Evolutionary conservation across 2,329 filamentous ascomycete species (phyloP).

Genomic region (Fusarium pseudoanthophilum): DNA sequence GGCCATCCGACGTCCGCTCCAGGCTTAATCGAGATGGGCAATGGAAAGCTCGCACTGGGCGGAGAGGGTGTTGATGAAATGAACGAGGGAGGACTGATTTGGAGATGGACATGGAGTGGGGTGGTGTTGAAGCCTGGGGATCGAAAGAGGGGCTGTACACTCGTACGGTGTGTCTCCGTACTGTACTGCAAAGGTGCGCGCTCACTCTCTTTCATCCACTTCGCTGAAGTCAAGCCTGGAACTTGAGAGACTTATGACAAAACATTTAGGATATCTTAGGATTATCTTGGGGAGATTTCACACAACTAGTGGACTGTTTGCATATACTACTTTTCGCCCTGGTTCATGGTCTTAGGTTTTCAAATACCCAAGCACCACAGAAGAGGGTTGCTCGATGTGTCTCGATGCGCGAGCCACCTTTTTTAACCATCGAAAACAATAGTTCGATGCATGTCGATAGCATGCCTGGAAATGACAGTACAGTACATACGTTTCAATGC

Average conservation of each 20-base stretch:
- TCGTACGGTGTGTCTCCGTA: slow-evolving; percentile 3
- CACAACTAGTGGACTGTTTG: not conserved
- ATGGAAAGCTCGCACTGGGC: slow-evolving; percentile 38
- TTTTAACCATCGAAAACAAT: slow-evolving; percentile 25
- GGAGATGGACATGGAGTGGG: not conserved
- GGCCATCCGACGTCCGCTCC: slow-evolving; percentile 28
- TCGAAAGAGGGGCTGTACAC: slow-evolving; percentile 21
- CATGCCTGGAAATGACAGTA: slow-evolving; percentile 3
- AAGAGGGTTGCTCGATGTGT: slow-evolving; percentile 6
- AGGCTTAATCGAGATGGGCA: slow-evolving; percentile 36
- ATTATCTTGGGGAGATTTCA: not conserved
- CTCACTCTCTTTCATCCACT: not conserved
- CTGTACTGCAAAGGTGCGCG: not conserved
- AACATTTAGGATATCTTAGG: not conserved
- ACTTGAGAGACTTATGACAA: not conserved
- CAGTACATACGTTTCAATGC: not conserved
- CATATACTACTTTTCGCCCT: not conserved
- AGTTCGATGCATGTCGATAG: slow-evolving; percentile 25
- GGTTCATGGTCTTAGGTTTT: not conserved
- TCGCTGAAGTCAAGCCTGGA: not conserved
- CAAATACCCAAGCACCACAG: not conserved
- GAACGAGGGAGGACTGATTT: slow-evolving; percentile 5
- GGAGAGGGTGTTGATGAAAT: slow-evolving; percentile 35
- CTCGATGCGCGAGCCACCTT: slow-evolving; percentile 16
- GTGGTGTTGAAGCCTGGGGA: slow-evolving; percentile 23